phyloP scores from a whole-genome alignment of 805 yeast species.

The Wickerhamiella nectarea region DNA sequence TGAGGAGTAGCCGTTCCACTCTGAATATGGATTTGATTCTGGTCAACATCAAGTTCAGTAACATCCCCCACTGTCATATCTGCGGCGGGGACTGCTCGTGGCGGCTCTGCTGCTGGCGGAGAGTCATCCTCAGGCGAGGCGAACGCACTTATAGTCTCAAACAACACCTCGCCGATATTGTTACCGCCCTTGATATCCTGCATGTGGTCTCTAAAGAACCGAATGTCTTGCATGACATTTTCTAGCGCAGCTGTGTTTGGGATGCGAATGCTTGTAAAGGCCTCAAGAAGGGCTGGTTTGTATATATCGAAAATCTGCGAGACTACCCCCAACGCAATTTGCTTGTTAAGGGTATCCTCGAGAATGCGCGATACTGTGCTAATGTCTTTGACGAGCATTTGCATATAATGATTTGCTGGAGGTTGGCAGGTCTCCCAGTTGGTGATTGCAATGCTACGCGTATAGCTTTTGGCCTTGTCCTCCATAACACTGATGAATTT shows the following conservation, averaged over 20 bases:
- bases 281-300: slow-evolving; percentile 40
- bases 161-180: slow-evolving; percentile 45
- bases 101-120: slow-evolving; percentile 28
- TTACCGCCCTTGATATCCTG: slow-evolving; percentile 47
- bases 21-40: background rate
- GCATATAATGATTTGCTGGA: slow-evolving; percentile 52
- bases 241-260: slow-evolving; percentile 29
- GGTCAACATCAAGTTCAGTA: background rate
- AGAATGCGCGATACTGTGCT: slow-evolving; percentile 48
- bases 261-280: slow-evolving; percentile 33
- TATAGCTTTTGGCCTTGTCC: slow-evolving; percentile 43
- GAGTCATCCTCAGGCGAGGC: slow-evolving; percentile 15
- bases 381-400: slow-evolving; percentile 50
- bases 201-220: slow-evolving; percentile 48
- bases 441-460: slow-evolving; percentile 33
- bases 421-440: slow-evolving; percentile 37
- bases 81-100: slow-evolving; percentile 20
- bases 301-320: slow-evolving; percentile 36
- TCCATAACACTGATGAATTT: slow-evolving; percentile 59
- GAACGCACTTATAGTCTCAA: slow-evolving; percentile 44
- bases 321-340: slow-evolving; percentile 20
- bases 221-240: slow-evolving; percentile 44
- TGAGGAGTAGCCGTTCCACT: background rate
- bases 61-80: slow-evolving; percentile 15
- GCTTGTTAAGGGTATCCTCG: slow-evolving; percentile 33